Base-by-base conservation (phyloP, 805 yeast genomes). In the Metschnikowia dekortorum region DNA sequence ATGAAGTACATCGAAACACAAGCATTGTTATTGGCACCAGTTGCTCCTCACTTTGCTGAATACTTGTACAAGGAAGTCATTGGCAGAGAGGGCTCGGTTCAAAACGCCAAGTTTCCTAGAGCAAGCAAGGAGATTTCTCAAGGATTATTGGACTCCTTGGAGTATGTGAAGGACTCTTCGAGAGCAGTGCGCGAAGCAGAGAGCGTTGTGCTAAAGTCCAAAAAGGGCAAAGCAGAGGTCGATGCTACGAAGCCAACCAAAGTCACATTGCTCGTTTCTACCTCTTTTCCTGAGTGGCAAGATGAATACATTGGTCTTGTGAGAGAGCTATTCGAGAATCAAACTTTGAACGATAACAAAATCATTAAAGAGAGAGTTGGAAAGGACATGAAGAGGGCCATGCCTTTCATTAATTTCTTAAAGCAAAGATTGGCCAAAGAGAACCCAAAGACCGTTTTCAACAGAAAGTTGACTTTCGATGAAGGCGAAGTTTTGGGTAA, bases 11-110 rank as follows among this genome's bases (percentile, higher is more conserved):
- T 94, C 60, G 96, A 90, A 71, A 73, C 82, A 32, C 99, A 94
- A 75, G 85, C 85, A 16, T 78, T 94, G 60, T 70, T 91, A 66
- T 73, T 94, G 59, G 83, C 96, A 14, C 99, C 99, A 55, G 76
- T 94, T 60, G 95, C 98, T 40, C 98, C 99, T 44, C 99, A 94
- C 70, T 90, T 92, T 68, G 83, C 94, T 57, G 99, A 94, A 61
- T 89, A 82, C 73, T 75, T 92, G 51, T 89, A 88, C 80, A 81
- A 86, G 65, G 98, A 92, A 58, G 76, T 90, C 40, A 75, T 94
- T 56, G 82, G 83, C 39, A 79, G 85, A 59, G 66, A 71, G 42
- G 77, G 76, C 3, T 77, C 95, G 41, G 83, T 89, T 40, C 95
- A 91, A 68, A 74, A 73, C 55, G 87, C 92, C 26, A 63, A 56